Conservation (phyloP, 2,329 filamentous ascomycete species). For the Diaporthe nobilis region DNA sequence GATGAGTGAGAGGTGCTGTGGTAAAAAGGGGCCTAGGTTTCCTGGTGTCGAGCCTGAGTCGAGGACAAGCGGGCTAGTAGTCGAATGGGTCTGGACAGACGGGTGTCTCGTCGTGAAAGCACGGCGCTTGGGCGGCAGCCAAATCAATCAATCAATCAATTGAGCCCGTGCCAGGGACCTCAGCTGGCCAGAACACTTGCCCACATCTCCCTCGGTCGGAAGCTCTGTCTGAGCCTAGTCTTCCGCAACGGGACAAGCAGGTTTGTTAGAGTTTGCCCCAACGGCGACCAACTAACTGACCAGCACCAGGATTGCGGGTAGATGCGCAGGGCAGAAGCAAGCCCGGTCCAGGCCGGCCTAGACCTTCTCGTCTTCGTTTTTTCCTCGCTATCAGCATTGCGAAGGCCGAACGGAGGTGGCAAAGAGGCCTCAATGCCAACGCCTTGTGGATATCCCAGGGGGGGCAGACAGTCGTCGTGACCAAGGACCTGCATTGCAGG, state of each 20-base stretch:
- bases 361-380: not conserved
- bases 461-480: not conserved
- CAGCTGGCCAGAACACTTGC: not conserved
- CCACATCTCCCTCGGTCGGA: not conserved
- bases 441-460: not conserved
- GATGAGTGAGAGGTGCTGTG: not conserved
- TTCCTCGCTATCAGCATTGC: not conserved
- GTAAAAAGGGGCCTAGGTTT: not conserved
- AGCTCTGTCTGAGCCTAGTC: too few species aligned
- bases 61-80: not conserved
- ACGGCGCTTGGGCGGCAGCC: not conserved
- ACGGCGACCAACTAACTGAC: not conserved
- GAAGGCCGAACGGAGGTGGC: not conserved
- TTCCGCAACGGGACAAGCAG: not conserved
- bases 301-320: slow-evolving; percentile 21
- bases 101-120: too few species aligned
- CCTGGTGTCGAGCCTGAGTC: not conserved
- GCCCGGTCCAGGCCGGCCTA: slow-evolving; percentile 7
- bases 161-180: not conserved
- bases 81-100: too few species aligned
- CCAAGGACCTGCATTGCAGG: not conserved
- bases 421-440: not conserved
- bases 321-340: not conserved
- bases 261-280: not conserved
- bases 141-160: too few species aligned